Base-by-base conservation (phyloP, 2,329 filamentous ascomycete species). In the Alternaria conjuncta region DNA sequence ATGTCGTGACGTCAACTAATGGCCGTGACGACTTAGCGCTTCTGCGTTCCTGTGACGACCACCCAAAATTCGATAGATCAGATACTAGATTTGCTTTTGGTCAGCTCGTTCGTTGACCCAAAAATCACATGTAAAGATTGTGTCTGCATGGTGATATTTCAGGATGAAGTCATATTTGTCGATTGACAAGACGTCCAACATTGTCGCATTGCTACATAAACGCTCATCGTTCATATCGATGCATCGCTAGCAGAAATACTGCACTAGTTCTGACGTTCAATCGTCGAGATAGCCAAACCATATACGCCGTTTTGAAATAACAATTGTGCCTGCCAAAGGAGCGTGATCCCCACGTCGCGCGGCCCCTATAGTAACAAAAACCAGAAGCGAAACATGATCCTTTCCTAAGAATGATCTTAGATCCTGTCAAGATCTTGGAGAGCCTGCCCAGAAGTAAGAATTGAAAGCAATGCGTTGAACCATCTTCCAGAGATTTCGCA, bases 371-470 rank as follows among this genome's bases (percentile, higher is more conserved):
- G 46, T 64, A 65, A 59, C 32, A 58, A 58, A 13, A 54, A 59
- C 61, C 59, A 66, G 64, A 68, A 70, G 55, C 43, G 53, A 63
- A 63, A 54, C 63, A 61, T 66, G 47, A 41, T 65, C 36, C 66
- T 63, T 41, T 68, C 44, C 57, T 67, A 64, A 44, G 45, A 47
- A 63, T 54, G 44, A 26, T 28, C 32, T 25, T 46, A 56, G 45
- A 57, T 56, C 45, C 28, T 47, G 26, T 55, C 58, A 49, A 55
- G 54, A 62, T 57, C 45, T 51, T 57, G 54, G 36, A 57, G 50
- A 60, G 13, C 61, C 57, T 2, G 50, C 51, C 51, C 61, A 47
- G 55, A 49, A 13, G 6, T 23, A 21, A 47, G 56, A 20, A 44
- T 53, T 18, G 60, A 60, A 63, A 60, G 36, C 45, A 63, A 60